Evolutionary conservation across 2,329 filamentous ascomycete species (phyloP), one percentile per base, ranked within the genome.

Genomic region (Monosporascus sp.): DNA sequence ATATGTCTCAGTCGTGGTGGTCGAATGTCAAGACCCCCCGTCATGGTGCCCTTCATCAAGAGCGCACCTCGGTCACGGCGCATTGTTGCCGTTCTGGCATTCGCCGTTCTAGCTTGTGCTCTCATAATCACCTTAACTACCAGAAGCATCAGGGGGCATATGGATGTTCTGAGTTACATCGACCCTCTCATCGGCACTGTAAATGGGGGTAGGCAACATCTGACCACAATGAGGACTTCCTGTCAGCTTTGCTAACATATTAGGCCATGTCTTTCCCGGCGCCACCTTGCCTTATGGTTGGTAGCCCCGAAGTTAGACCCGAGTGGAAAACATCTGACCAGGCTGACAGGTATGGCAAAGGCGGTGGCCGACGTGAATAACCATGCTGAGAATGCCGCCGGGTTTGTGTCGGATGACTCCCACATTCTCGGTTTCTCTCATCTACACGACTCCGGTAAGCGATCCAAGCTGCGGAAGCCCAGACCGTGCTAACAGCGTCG

Each of bases 241-340:
- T n/a, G 8, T 54, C 51, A 39, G n/a, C 14, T 24, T 27, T 41
- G 54, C 60, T 64, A 36, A 62, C 31, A 42, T 9, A 18, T 38
- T 27, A 69, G 66, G 66, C 14, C 67, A 69, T 60, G 66, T 68
- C 7, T 69, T 69, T 50, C 65, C 67, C 1, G 67, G 67, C 2
- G 66, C 67, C 20, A 68, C 62, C 17, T 49, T 69, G 50, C 66
- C 67, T 22, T 69, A 68, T 48, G 67, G 66, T 68, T 54, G 49
- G 57, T 54, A 27, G 45, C 48, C 27, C 22, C 2, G 5, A 17
- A n/a, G 15, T n/a, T 14, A 25, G 22, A 8, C 2, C 24, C 42
- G 22, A 27, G 18, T n/a, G 22, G 15, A 46, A 27, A 37, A 4
- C 25, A 9, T 11, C 58, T 64, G 31, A 64, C 49, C 3, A 47